phyloP scores from a whole-genome alignment of 768 basidiomycete species.

The Phanerochaete carnosa region DNA sequence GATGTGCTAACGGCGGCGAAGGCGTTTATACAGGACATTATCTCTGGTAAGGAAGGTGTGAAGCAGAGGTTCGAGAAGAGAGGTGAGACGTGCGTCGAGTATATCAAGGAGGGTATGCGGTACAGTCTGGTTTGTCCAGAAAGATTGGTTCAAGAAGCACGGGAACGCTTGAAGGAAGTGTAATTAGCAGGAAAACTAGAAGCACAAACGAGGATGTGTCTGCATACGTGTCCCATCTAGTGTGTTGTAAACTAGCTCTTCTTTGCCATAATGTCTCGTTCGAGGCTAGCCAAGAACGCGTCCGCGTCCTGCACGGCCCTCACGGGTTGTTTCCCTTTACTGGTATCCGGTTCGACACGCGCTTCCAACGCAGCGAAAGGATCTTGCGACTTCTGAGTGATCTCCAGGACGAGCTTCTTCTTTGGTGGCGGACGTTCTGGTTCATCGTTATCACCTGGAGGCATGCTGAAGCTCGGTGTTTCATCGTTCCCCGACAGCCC shows the following conservation, averaged over 20 bases:
- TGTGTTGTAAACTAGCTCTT: neutral
- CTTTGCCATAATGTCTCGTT: slow-evolving; percentile 47
- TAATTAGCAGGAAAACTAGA: neutral
- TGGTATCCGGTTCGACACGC: slow-evolving; percentile 16
- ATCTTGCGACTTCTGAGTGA: slow-evolving; percentile 24
- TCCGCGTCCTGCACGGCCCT: slow-evolving; percentile 46
- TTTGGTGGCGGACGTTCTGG: neutral
- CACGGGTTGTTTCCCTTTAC: slow-evolving; percentile 24
- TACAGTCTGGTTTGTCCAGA: slow-evolving; percentile 50
- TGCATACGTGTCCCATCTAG: neutral
- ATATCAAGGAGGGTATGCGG: slow-evolving; percentile 39
- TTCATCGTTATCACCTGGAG: neutral
- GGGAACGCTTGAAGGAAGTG: neutral
- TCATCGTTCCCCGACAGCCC: neutral
- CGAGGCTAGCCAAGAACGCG: slow-evolving; percentile 61
- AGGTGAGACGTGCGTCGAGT: slow-evolving; percentile 60
- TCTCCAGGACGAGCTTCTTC: neutral
- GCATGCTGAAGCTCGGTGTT: neutral
- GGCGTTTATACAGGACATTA: slow-evolving; percentile 46
- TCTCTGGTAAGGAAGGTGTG: slow-evolving; percentile 38
- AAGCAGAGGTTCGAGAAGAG: slow-evolving; percentile 42
- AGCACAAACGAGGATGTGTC: neutral
- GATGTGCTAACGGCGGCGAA: slow-evolving; percentile 40
- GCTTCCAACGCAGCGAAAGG: slow-evolving; percentile 52
- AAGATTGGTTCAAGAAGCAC: slow-evolving; percentile 40